phyloP scores from a whole-genome alignment of 495 filamentous ascomycete species.

The Gamarada debralockiae region DNA sequence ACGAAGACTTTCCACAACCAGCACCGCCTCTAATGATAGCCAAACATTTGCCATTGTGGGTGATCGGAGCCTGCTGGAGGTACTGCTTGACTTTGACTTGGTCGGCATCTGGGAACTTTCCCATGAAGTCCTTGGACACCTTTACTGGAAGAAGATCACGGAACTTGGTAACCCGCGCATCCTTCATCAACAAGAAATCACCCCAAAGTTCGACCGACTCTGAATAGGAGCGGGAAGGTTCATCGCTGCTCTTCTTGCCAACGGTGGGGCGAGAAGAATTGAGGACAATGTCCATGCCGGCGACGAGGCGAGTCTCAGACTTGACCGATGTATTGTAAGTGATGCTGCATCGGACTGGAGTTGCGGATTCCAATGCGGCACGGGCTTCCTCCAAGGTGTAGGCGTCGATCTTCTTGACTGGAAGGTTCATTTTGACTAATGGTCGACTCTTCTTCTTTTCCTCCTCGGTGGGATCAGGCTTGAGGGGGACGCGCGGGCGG shows the following conservation, averaged over 20 bases:
- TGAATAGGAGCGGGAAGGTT: too few species aligned
- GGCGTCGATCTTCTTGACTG: background rate
- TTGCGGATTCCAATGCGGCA: background rate
- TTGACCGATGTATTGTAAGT: background rate
- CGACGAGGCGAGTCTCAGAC: background rate
- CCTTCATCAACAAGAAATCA: background rate
- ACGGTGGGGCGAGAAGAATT: background rate
- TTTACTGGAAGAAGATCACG: background rate
- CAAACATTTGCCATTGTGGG: background rate
- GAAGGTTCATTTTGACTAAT: background rate
- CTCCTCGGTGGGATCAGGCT: background rate
- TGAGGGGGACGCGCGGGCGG: background rate
- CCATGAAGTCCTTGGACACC: background rate
- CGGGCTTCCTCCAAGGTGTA: background rate
- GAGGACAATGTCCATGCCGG: background rate
- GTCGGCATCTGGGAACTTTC: background rate
- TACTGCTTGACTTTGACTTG: background rate
- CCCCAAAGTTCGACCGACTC: background rate
- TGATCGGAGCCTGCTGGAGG: background rate
- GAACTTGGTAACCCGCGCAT: background rate
- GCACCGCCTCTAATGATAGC: background rate
- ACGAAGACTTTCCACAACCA: background rate
- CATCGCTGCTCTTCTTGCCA: background rate
- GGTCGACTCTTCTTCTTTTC: background rate
- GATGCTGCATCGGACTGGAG: background rate